Percentiles rank a stretch among this genome's conserved stretches.
phyloP scores from a whole-genome alignment of 2,329 filamentous ascomycete species.

The Orbilia quercus region DNA sequence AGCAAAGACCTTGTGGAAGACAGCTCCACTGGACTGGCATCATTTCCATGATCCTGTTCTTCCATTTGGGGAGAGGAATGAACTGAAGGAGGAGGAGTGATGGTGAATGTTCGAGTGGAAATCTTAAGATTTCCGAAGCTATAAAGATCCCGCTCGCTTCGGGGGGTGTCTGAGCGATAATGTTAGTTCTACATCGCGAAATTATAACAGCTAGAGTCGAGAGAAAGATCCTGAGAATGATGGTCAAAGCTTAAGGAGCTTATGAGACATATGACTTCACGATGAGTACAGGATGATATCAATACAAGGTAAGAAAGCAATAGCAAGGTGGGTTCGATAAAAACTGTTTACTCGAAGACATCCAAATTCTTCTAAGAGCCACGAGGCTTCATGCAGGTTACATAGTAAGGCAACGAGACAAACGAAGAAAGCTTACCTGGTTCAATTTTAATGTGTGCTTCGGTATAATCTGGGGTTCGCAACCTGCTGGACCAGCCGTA shows the following conservation, averaged over 20 bases:
- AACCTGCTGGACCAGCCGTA: constrained; percentile 44
- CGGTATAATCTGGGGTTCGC: constrained; percentile 52
- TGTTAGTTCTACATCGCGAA: constrained; percentile 31
- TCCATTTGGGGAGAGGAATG: constrained; percentile 56
- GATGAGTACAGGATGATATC: background rate
- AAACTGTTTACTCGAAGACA: background rate
- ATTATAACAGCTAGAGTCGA: constrained; percentile 8
- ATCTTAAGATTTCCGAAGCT: constrained; percentile 52
- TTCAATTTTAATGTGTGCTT: constrained; percentile 46
- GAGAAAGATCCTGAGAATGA: background rate
- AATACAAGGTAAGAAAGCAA: constrained; percentile 1
- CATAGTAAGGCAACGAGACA: background rate
- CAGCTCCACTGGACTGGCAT: constrained; percentile 52
- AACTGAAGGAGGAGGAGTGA: constrained; percentile 54
- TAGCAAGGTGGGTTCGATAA: background rate
- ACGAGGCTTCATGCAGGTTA: background rate
- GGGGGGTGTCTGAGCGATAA: constrained; percentile 38
- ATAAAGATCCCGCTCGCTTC: constrained; percentile 52
- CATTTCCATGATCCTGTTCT: constrained; percentile 53
- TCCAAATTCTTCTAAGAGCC: background rate
- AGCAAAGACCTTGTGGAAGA: constrained; percentile 30
- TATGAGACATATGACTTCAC: background rate
- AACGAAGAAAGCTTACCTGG: constrained; percentile 40
- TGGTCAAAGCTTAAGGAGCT: background rate
- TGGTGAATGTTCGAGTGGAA: constrained; percentile 50